These are phyloP conservation scores for Rhodotorula kratochvilovae DNA, from an alignment of 768 basidiomycete species.

Conservation along the genomic window DNA sequence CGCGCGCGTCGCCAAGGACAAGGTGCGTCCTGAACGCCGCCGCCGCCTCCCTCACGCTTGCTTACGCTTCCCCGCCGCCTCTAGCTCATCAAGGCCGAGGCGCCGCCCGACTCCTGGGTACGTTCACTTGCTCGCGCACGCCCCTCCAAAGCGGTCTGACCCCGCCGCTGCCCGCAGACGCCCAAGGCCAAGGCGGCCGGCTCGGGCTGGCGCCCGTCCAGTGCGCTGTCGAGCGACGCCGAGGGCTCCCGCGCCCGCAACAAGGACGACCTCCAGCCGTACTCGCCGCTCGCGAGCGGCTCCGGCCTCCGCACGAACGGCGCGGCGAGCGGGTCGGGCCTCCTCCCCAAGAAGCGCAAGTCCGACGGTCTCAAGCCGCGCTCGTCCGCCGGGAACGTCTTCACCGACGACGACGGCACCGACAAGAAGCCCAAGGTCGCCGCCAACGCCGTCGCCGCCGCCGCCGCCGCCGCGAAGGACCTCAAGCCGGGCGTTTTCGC, in stretches of 20 bases:
- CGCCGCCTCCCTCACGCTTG: no score
- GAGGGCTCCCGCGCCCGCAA: neutral
- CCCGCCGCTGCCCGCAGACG: neutral
- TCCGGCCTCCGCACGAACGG: neutral
- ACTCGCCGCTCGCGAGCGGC: neutral
- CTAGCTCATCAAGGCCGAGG: neutral
- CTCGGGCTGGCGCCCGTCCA: neutral
- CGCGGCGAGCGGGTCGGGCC: neutral
- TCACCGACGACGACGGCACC: slow-evolving; percentile 10
- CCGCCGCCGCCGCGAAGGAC: neutral
- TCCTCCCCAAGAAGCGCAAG: slow-evolving; percentile 12
- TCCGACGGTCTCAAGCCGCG: neutral
- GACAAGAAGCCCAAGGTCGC: slow-evolving; percentile 32
- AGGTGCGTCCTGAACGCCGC: neutral
- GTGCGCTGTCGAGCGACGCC: neutral
- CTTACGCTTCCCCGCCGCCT: neutral
- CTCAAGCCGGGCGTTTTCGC: slow-evolving; percentile 5
- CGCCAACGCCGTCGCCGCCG: neutral
- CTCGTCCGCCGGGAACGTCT: slow-evolving; percentile 8
- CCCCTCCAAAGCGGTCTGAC: neutral
- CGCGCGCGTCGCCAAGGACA: neutral
- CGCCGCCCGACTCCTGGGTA: slow-evolving; percentile 3
- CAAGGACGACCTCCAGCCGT: neutral
- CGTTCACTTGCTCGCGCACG: neutral
- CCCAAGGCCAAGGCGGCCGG: neutral